Base-by-base conservation (phyloP, 164 flowering plant genomes). In the Tetrastigma voinierianum region DNA sequence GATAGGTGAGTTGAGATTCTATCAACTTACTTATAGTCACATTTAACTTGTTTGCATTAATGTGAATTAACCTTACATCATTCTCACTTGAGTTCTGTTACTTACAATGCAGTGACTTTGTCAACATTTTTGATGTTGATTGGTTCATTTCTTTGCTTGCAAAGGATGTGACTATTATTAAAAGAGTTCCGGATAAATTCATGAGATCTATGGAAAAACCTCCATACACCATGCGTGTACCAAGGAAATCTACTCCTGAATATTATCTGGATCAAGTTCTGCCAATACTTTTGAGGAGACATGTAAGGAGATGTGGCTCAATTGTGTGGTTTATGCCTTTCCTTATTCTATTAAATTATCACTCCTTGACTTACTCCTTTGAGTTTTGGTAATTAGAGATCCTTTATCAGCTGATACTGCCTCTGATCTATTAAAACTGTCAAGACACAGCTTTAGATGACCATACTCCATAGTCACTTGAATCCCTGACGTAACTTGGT, bases 171-270 rank as follows among this genome's bases (percentile, higher is more conserved):
- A 81, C 84, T 2, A 80, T 93, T 71, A 86, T 90, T 13, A 90
- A 84, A 78, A 78, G 91, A 72, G 83, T 93, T 56, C 95, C 98
- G 55, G 90, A 90, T 73, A 93, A 87, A 81, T 80, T 88, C 62
- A 88, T 90, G 97, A 80, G 90, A 62, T 80, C 91, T 61, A 87
- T 93, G 96, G 96, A 89, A 11, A 95, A 85, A 72, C 99, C 97
- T 65, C 99, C 99, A 24, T 95, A 95, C 54, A 92, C 97, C 1
- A 93, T 90, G 97, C 96, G 99, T 60, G 98, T 96, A 17, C 99
- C 99, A 21, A 80, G 99, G 70, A 96, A 87, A 81, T 96, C 98
- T 5, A 75, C 83, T 15, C 92, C 99, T 43, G 95, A 88, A 54
- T 87, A 87, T 78, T 96, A 93, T 74, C 62, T 93, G 49, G 96